phyloP scores from a whole-genome alignment of 129 eudicot species.

The Saussurea involucrata region DNA sequence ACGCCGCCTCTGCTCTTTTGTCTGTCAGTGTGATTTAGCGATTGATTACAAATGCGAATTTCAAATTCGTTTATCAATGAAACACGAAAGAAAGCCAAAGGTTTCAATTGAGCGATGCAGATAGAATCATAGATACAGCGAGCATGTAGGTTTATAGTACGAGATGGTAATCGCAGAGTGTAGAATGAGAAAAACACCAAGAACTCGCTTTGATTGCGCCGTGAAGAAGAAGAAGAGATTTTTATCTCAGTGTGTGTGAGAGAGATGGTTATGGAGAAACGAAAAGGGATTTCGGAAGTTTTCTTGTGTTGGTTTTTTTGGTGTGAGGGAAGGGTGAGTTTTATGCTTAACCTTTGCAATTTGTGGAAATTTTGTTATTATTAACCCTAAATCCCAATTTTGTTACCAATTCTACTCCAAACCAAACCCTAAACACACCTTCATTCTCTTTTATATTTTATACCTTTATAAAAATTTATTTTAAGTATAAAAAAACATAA shows the following conservation, averaged over 20 bases:
- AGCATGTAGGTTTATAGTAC: constrained; percentile 19
- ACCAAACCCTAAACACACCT: constrained; percentile 1
- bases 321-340: constrained; percentile 6
- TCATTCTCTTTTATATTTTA: not conserved
- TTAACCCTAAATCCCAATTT: constrained; percentile 8
- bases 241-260: constrained; percentile 26
- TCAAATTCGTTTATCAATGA: constrained; percentile 3
- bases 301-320: constrained; percentile 20
- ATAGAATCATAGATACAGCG: constrained; percentile 11
- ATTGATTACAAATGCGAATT: constrained; percentile 11
- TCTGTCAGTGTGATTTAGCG: constrained; percentile 9
- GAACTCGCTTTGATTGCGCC: constrained; percentile 31
- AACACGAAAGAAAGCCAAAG: constrained; percentile 6
- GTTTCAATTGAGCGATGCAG: constrained; percentile 18
- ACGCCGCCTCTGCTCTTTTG: constrained; percentile 28
- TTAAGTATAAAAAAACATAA: not conserved
- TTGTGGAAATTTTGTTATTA: constrained; percentile 1
- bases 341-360: constrained; percentile 1
- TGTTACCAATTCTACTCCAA: constrained; percentile 2
- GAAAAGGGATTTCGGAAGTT: constrained; percentile 22
- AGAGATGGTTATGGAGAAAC: constrained; percentile 14
- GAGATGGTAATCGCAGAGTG: constrained; percentile 15
- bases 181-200: constrained; percentile 16
- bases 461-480: not conserved
- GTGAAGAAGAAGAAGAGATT: constrained; percentile 25